Evolutionary conservation across 345 rosid genomes (phyloP), one percentile per base, ranked within the genome.

Genomic region (Acer campestre): DNA sequence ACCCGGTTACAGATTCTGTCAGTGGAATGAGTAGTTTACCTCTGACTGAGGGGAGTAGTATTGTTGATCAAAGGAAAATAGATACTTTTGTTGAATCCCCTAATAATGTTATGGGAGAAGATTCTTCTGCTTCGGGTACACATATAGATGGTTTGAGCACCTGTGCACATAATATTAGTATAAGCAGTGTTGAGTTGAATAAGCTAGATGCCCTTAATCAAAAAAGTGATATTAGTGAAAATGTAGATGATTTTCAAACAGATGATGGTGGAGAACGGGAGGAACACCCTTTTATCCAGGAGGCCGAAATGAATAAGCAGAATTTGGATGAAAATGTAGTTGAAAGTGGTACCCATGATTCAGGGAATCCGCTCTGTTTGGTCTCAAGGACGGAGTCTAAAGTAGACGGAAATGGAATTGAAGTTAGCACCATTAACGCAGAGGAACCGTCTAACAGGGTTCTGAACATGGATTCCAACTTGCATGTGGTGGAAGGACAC

Each of bases 71-170:
- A 76, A 83, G 48, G 67, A 81, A 79, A 67, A 84, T 74, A 66
- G 82, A 61, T 83, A 51, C 44, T 73, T 77, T 71, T 4, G 65
- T 56, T 79, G 83, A 83, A 74, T 80, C 84, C 73, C 68, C 59
- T 18, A 87, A 82, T 85, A 73, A 79, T 68, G 72, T 75, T 27
- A 84, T 49, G 70, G 81, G 80, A 49, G 80, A 82, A 80, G 80
- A 70, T 80, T 71, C 67, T 51, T 78, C 79, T 81, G 77, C 65
- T 82, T 84, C 86, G 71, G 85, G 78, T 73, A 77, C 71, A 74
- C 86, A 86, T 80, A 77, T 74, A 67, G 89, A 84, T 76, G 55
- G 76, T 77, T 56, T 62, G 22, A 62, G 66, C 9, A 31, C 49
- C 27, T 48, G 82, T 77, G 59, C 59, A 61, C 84, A 76, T 22